Conservation (phyloP, 2,329 filamentous ascomycete genomes). For the Alternaria gaisen region DNA sequence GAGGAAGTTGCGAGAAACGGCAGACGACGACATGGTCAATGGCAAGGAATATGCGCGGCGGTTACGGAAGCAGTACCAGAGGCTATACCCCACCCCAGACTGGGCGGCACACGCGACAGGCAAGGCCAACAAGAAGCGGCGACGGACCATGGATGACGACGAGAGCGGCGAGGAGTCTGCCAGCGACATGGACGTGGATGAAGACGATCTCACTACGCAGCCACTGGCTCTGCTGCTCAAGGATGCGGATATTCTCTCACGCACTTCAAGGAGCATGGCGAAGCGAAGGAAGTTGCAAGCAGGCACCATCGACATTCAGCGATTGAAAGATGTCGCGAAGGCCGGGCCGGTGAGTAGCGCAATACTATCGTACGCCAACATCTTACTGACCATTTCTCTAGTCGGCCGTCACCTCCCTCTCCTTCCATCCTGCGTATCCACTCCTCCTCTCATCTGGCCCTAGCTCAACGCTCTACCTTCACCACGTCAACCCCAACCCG, state of each 20-base stretch:
- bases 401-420: conserved; percentile 81
- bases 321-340: conserved; percentile 84
- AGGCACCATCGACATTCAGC: conserved; percentile 89
- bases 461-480: conserved; percentile 84
- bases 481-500: conserved; percentile 82
- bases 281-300: conserved; percentile 80
- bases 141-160: conserved; percentile 53
- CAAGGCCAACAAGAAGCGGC: conserved; percentile 57
- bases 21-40: conserved; percentile 84
- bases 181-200: conserved; percentile 63
- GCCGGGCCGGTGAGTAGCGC: conserved; percentile 67
- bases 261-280: conserved; percentile 56
- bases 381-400: conserved; percentile 30
- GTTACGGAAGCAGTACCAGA: conserved; percentile 78
- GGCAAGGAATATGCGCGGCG: conserved; percentile 86
- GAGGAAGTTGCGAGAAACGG: conserved; percentile 81
- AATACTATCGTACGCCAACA: not conserved
- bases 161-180: conserved; percentile 60
- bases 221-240: conserved; percentile 84
- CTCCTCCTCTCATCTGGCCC: conserved; percentile 89
- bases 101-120: conserved; percentile 64
- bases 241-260: conserved; percentile 72
- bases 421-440: conserved; percentile 88
- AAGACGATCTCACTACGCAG: conserved; percentile 67
- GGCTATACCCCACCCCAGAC: conserved; percentile 68